Evolutionary conservation across 345 rosid genomes (phyloP).

Genomic region (Bruguiera gymnorhiza): DNA sequence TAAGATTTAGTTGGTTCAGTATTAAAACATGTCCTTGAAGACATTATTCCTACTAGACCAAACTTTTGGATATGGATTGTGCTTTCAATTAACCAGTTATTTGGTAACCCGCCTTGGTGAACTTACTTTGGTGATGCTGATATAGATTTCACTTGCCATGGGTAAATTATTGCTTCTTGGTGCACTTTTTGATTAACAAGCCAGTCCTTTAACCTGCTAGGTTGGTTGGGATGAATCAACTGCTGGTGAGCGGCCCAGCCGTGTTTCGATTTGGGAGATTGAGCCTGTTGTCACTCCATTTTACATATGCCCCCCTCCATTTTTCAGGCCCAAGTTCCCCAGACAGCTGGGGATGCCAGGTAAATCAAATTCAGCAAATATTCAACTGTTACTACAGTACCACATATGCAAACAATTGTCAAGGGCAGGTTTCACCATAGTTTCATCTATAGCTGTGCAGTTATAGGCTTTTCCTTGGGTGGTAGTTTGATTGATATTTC

Average conservation of each 20-base stretch:
- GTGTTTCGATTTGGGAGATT: conserved; percentile 93
- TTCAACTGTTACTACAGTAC: background rate
- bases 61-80: no score
- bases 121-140: background rate
- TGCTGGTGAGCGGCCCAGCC: conserved; percentile 79
- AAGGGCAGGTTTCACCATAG: no score
- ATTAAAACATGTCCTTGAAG: no score
- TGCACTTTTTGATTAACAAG: background rate
- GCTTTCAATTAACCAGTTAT: no score
- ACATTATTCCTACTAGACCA: background rate
- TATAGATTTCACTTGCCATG: background rate
- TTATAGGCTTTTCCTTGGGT: background rate
- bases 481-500: background rate
- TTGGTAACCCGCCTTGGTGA: no score
- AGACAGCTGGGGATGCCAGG: conserved; percentile 90
- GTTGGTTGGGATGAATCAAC: conserved; percentile 99
- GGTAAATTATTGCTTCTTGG: no score
- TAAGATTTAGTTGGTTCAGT: no score
- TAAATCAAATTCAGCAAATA: conserved; percentile 19
- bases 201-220: conserved; percentile 34
- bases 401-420: no score
- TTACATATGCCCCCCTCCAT: conserved; percentile 95
- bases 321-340: conserved; percentile 86
- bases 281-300: conserved; percentile 94
- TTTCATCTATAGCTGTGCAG: background rate